phyloP scores from a whole-genome alignment of 352 stramenopile species.

The Nothophytophthora sp. region DNA sequence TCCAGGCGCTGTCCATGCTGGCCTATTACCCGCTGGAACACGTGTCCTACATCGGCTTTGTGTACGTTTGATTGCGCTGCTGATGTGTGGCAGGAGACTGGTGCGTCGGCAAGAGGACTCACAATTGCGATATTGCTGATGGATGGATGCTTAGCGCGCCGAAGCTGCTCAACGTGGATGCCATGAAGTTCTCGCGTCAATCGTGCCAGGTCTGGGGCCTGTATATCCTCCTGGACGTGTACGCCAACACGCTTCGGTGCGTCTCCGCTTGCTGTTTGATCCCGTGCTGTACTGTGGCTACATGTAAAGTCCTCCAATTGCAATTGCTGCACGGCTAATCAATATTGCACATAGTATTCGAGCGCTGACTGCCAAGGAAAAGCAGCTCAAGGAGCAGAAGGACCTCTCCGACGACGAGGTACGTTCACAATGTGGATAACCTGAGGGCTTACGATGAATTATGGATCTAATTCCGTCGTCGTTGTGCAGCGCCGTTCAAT shows the following conservation, averaged over 20 bases:
- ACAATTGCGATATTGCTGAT: not conserved
- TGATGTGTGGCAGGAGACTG: not conserved
- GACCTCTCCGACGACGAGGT: conserved; percentile 65
- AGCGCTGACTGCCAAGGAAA: conserved; percentile 60
- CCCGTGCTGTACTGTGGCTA: too few relatives aligned
- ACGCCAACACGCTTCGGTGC: conserved; percentile 74
- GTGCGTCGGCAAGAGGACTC: not conserved
- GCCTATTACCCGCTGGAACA: conserved; percentile 88
- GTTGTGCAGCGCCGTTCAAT: conserved; percentile 36
- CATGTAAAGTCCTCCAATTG: too few relatives aligned
- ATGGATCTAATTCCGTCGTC: not conserved
- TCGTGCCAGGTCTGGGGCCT: conserved; percentile 76
- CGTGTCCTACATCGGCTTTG: conserved; percentile 81
- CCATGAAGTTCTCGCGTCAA: conserved; percentile 62
- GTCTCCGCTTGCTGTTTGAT: conserved; percentile 5
- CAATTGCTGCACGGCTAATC: too few relatives aligned
- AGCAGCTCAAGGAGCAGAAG: conserved; percentile 46
- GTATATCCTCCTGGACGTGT: conserved; percentile 80
- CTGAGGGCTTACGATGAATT: too few relatives aligned
- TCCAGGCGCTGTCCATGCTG: conserved; percentile 82
- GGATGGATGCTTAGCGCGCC: conserved; percentile 46
- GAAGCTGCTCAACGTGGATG: conserved; percentile 76
- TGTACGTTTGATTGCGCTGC: conserved; percentile 42
- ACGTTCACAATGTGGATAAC: too few relatives aligned
- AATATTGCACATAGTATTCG: too few relatives aligned